Conservation (phyloP, 768 basidiomycete species). For the Hygrophoropsis aurantiaca region DNA sequence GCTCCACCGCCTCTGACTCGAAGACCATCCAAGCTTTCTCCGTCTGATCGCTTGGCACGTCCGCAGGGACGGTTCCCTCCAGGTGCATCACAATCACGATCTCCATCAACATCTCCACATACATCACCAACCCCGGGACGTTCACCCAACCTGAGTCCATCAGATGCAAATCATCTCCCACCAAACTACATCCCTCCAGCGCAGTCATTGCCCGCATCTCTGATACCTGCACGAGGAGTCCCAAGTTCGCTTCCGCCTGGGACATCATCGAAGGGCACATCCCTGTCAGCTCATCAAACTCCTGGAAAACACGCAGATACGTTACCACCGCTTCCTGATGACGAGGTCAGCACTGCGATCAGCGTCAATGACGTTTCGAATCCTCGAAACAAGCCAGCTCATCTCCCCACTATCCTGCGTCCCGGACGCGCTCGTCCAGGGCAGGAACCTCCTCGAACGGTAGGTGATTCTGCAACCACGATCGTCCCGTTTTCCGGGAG, state of each 20-base stretch:
- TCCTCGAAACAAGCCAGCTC: constrained; percentile 15
- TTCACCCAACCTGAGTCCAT: constrained; percentile 5
- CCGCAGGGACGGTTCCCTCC: constrained; percentile 27
- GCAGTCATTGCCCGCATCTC: constrained; percentile 18
- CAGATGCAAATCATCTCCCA: constrained; percentile 4
- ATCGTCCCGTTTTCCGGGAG: constrained; percentile 10
- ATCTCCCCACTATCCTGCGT: constrained; percentile 43
- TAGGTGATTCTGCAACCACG: constrained; percentile 7
- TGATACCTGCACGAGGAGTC: constrained; percentile 18
- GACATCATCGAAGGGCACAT: constrained; percentile 1
- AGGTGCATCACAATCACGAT: constrained; percentile 18
- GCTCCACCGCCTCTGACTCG: constrained; percentile 53
- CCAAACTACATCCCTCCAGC: constrained; percentile 5
- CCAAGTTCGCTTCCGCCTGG: constrained; percentile 6
- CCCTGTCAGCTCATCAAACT: constrained; percentile 1
- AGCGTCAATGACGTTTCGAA: constrained; percentile 15
- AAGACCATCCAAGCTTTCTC: constrained; percentile 52
- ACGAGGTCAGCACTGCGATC: constrained; percentile 17
- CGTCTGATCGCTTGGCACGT: constrained; percentile 52
- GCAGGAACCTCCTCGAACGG: constrained; percentile 17
- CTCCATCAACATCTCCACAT: constrained; percentile 10
- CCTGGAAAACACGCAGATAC: constrained; percentile 26
- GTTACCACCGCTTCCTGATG: constrained; percentile 42
- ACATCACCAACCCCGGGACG: constrained; percentile 12
- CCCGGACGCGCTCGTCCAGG: constrained; percentile 31